phyloP scores from a whole-genome alignment of 305 asterid genomes.

The Fraxinus paxiana region DNA sequence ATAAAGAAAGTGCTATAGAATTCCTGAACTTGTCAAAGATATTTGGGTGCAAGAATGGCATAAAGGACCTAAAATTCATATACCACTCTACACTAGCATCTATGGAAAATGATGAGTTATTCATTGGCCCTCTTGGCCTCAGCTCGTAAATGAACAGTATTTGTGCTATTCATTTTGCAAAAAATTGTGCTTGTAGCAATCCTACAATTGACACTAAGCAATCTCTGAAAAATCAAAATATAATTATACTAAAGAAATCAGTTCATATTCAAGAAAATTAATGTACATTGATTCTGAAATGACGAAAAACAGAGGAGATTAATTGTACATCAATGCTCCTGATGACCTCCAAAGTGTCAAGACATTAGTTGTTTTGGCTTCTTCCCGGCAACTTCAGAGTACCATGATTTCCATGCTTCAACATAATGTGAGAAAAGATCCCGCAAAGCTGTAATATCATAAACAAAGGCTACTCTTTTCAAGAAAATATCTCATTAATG shows the following conservation, averaged over 20 bases:
- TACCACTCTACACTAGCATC: constrained; percentile 46
- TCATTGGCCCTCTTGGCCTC: constrained; percentile 48
- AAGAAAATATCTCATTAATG: background rate
- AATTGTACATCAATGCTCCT: constrained; percentile 15
- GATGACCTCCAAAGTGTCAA: constrained; percentile 14
- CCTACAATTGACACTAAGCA: background rate
- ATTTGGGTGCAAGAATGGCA: background rate
- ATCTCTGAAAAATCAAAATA: background rate
- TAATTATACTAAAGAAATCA: background rate
- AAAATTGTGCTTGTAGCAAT: background rate
- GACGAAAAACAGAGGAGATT: constrained; percentile 19
- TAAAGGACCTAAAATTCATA: constrained; percentile 33
- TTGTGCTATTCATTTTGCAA: constrained; percentile 28
- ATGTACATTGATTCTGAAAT: constrained; percentile 11
- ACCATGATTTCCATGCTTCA: constrained; percentile 94
- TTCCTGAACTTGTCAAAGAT: background rate
- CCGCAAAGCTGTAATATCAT: constrained; percentile 57
- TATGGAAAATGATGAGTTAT: constrained; percentile 50
- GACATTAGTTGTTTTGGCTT: constrained; percentile 50
- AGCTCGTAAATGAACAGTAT: constrained; percentile 29
- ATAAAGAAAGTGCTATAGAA: background rate
- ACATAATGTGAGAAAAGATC: constrained; percentile 84
- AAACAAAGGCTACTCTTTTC: background rate
- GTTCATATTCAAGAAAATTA: background rate
- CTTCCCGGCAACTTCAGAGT: constrained; percentile 78